Conservation (phyloP, 1,284 basidiomycete genomes). For the Veloboletus limbatus region DNA sequence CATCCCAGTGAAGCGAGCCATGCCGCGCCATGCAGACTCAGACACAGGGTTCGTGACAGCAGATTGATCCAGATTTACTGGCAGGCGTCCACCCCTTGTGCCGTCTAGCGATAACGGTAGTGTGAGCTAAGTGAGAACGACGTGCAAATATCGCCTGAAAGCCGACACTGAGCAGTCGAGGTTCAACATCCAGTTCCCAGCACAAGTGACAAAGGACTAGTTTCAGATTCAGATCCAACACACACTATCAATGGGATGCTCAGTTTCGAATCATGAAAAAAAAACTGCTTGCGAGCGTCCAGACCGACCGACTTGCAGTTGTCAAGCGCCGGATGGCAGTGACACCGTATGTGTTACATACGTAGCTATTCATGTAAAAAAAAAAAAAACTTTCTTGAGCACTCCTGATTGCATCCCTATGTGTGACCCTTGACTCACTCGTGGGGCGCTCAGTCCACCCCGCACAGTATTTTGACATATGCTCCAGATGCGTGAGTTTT, state of each 20-base stretch:
- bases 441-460: conserved; percentile 9
- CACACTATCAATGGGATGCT: neutral
- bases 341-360: conserved; percentile 13
- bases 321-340: conserved; percentile 15
- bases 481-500: conserved; percentile 1
- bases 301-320: conserved; percentile 3
- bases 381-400: conserved; percentile 26
- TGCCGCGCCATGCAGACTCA: neutral
- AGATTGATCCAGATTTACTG: conserved; percentile 17
- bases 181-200: neutral
- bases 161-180: conserved; percentile 1
- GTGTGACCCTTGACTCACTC: conserved; percentile 22
- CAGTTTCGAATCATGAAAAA: conserved; percentile 1
- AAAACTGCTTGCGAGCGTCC: conserved; percentile 2
- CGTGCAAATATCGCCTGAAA: neutral
- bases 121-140: conserved; percentile 16
- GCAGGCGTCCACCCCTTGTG: neutral
- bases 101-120: conserved; percentile 17
- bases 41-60: neutral
- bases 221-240: conserved; percentile 8
- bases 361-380: conserved; percentile 24
- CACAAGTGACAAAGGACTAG: neutral
- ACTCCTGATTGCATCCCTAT: conserved; percentile 14
- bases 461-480: neutral
- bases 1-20: conserved; percentile 2